Percentiles rank a stretch among this genome's conserved stretches.
These are phyloP conservation scores for Eremothecium cymbalariae DNA, from an alignment of 1,139 yeast genomes.

Conservation along the genomic window DNA sequence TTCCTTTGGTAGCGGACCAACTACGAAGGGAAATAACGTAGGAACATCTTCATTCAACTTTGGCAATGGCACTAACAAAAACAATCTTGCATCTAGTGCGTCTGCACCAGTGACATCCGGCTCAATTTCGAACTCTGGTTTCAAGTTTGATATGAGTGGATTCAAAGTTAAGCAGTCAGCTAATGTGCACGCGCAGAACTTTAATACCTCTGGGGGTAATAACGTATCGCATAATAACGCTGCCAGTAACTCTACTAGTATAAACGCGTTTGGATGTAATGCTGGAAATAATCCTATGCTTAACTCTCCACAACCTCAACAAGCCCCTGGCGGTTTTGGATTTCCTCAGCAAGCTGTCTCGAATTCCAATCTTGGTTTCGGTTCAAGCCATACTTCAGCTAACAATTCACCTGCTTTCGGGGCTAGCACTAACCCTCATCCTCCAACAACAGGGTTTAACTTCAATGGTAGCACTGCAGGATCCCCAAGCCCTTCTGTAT, in stretches of 20 bases:
- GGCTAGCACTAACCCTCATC: slow-evolving; percentile 9
- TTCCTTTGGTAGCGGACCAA: too few relatives aligned
- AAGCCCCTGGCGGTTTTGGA: slow-evolving; percentile 4
- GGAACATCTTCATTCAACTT: background rate
- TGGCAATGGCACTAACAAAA: slow-evolving; percentile 1
- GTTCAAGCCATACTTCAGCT: slow-evolving; percentile 10
- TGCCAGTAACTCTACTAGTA: too few relatives aligned
- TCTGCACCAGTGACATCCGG: slow-evolving; percentile 2
- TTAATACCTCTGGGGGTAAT: too few relatives aligned
- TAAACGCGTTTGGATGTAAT: slow-evolving; percentile 5
- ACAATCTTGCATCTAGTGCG: background rate
- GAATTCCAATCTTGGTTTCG: slow-evolving; percentile 4
- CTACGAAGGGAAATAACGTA: too few relatives aligned
- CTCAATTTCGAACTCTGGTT: slow-evolving; percentile 5
- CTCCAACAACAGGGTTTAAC: slow-evolving; percentile 7
- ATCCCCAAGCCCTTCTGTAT: slow-evolving; percentile 15
- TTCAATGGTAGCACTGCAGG: slow-evolving; percentile 13
- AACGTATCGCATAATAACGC: too few relatives aligned
- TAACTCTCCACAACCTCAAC: slow-evolving; percentile 10
- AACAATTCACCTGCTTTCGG: slow-evolving; percentile 17
- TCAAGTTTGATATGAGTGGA: slow-evolving; percentile 11
- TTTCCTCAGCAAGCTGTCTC: slow-evolving; percentile 2
- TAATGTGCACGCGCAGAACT: too few relatives aligned
- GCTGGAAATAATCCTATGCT: slow-evolving; percentile 1
- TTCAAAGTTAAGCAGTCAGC: slow-evolving; percentile 5